Evolutionary conservation across 805 yeast genomes (phyloP), one percentile per base, ranked within the genome.

Genomic region (Jamesozyma spencerorum): DNA sequence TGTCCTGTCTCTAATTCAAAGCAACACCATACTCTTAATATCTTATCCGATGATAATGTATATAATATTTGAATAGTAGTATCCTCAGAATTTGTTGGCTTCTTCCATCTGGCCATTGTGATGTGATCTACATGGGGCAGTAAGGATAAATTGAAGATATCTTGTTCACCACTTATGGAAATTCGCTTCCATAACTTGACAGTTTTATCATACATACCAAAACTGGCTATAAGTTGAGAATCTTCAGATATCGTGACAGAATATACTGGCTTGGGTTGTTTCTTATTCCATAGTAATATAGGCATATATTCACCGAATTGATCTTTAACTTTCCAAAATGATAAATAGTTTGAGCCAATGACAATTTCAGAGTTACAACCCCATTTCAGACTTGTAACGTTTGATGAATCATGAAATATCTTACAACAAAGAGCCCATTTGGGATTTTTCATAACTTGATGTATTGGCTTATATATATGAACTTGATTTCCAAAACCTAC

Each of bases 101-200:
- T 64, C 45, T 75, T 71, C 88, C 90, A 82, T 41, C 79, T 66
- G 30, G 80, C 55, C 27, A 66, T 65, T 0, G 77, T 68, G 0
- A 87, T 75, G 39, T 69, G 69, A 1, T 69, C 54, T 1, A 80
- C 77, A 53, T 84, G 94, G n/a, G 75, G 70, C 18, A 86, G 61
- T 50, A 82, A 79, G 0, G 76, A 64, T 46, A 85, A 63, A 50
- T 82, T 92, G 55, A 85, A 86, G 20, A 70, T 69, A 5, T 79
- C 70, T 31, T 76, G 71, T 28, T 74, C 77, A 20, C 72, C 70
- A 27, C 82, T 86, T 52, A 78, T 84, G 6, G 81, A 72, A 6
- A 77, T 68, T 38, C 96, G 65, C 40, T 78, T 70, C 95, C 95
- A 88, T 2, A 85, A 67, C 54, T 85, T 85, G 22, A 85, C 77